Evolutionary conservation across 345 rosid genomes (phyloP), one percentile per base, ranked within the genome.

Genomic region (Eutrema heterophyllum): DNA sequence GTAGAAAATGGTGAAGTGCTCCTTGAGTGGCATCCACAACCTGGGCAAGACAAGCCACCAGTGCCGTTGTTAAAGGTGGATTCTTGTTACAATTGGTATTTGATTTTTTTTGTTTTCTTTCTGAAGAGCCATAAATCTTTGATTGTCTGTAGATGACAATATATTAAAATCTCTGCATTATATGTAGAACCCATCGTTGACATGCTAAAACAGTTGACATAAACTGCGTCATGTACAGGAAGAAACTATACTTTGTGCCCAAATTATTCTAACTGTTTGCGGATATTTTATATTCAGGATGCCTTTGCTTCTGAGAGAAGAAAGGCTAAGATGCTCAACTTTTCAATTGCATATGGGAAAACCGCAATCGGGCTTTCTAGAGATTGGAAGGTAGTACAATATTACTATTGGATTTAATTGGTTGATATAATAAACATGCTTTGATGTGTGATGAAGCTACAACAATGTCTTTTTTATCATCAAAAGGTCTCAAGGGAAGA

Each of bases 271-370:
- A 11, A 55, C 60, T 40, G 57, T 66, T 57, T 74, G 66, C 13
- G 12, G 7, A 69, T 53, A 48, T 56, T 36, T 59, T 64, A 71
- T 48, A 44, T 74, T 57, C 78, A 90, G 96, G 95, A 91, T 74
- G 88, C 87, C 56, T 92, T 85, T 80, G 92, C 72, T 54, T 88
- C 96, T n/a, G 93, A 90, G 80, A 82, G 96, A 81, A 84, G 96
- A 78, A 89, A 91, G 80, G 93, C 97, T 33, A 95, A 95, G 79
- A 95, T 95, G 99, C 96, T 95, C 5, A 95, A 95, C 83, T 95
- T 95, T 75, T 95, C 99, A 24, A 95, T 95, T 77, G 99, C 99
- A 3, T 95, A 95, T 71, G 99, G 98, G 29, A 95, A 95, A 80
- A 92, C 97, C 11, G 89, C 97, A 0, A 60, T 84, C 38, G 96